Conservation (phyloP, 2,329 filamentous ascomycete genomes). For the Monosporascus sp. region DNA sequence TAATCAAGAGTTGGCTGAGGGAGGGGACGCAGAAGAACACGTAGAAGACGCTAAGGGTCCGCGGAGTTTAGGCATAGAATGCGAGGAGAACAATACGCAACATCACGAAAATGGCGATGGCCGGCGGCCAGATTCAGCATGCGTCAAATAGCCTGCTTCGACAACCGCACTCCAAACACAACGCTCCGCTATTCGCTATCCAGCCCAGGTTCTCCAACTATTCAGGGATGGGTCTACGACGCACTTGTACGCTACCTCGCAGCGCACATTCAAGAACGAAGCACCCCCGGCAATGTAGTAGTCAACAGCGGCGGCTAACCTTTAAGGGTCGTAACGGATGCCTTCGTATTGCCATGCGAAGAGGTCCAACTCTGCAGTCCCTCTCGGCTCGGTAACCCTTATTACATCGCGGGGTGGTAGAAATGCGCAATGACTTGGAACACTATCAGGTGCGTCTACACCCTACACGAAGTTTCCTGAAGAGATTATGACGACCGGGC, state of each 20-base stretch:
- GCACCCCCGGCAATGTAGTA: neutral
- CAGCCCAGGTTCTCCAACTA: slow-evolving; percentile 1
- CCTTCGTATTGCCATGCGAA: no score
- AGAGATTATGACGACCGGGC: no score
- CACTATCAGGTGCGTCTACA: no score
- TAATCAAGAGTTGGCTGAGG: neutral
- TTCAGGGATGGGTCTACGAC: slow-evolving; percentile 4
- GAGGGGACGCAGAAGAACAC: neutral
- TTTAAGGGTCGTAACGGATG: no score
- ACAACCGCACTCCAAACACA: slow-evolving; percentile 2
- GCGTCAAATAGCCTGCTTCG: slow-evolving; percentile 3
- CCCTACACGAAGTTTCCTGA: no score
- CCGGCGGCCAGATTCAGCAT: slow-evolving; percentile 5
- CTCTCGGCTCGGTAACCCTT: no score
- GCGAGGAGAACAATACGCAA: slow-evolving; percentile 7
- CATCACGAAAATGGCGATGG: slow-evolving; percentile 4
- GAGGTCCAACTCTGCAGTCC: no score
- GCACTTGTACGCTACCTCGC: slow-evolving; percentile 5
- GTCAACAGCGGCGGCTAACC: neutral
- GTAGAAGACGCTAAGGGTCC: neutral
- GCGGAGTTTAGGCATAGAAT: slow-evolving; percentile 1
- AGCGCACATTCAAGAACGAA: slow-evolving; percentile 1
- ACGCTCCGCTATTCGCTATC: slow-evolving; percentile 3
- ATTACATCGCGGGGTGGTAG: no score
- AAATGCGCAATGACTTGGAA: no score